Conservation (phyloP, 352 stramenopile species). For the Peronospora destructor region DNA sequence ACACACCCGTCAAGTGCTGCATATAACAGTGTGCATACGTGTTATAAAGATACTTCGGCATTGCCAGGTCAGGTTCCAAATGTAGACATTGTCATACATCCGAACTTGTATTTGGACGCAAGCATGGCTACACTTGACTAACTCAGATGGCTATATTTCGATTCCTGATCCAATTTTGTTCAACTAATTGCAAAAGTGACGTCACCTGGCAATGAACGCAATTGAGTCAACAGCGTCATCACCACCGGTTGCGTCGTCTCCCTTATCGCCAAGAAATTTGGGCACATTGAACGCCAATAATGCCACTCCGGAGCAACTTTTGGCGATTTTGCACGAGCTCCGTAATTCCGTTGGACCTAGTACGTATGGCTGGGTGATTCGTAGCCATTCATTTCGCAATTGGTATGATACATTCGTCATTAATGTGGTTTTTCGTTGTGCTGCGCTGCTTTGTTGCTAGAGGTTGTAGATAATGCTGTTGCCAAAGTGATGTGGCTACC, state of each 20-base stretch:
- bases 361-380: slow-evolving; percentile 21
- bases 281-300: slow-evolving; percentile 25
- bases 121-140: slow-evolving; percentile 25
- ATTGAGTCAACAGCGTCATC: slow-evolving; percentile 6
- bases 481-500: slow-evolving; percentile 46
- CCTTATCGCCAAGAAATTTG: slow-evolving; percentile 20
- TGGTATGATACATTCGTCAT: slow-evolving; percentile 4
- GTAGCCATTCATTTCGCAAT: slow-evolving; percentile 4
- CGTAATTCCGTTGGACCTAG: slow-evolving; percentile 52
- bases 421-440: slow-evolving; percentile 14
- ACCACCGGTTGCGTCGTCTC: neutral
- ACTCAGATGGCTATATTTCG: slow-evolving; percentile 18
- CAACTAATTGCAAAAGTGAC: slow-evolving; percentile 8
- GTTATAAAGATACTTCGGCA: slow-evolving; percentile 2
- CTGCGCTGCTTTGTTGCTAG: slow-evolving; percentile 26
- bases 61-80: neutral
- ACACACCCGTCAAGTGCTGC: slow-evolving; percentile 27
- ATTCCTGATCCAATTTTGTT: slow-evolving; percentile 7
- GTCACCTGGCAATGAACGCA: slow-evolving; percentile 5
- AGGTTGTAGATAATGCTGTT: slow-evolving; percentile 64
- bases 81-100: slow-evolving; percentile 34
- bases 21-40: neutral
- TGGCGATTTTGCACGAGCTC: slow-evolving; percentile 65
- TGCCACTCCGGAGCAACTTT: slow-evolving; percentile 36
- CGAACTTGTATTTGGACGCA: slow-evolving; percentile 47